phyloP scores from a whole-genome alignment of 371 early-diverging fungal species.

The Mortierella sp. region DNA sequence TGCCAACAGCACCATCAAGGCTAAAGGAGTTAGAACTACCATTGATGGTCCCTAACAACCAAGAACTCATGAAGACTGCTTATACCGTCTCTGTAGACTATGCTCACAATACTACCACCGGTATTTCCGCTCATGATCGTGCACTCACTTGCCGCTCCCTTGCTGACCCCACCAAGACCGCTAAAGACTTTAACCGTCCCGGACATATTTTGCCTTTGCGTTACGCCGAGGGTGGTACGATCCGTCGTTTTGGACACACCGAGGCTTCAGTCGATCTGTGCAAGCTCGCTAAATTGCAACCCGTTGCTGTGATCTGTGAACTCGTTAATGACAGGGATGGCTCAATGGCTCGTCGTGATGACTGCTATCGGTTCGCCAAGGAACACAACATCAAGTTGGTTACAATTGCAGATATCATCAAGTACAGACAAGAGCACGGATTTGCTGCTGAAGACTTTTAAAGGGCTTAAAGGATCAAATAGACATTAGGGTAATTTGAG shows the following conservation, averaged over 20 bases:
- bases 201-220: conserved; percentile 96
- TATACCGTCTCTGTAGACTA: conserved; percentile 94
- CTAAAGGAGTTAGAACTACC: conserved; percentile 88
- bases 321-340: conserved; percentile 91
- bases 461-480: background rate
- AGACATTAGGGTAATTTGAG: no score
- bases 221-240: conserved; percentile 81
- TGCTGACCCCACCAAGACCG: conserved; percentile 74
- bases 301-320: conserved; percentile 94
- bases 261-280: conserved; percentile 95
- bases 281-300: conserved; percentile 81
- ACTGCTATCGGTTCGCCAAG: conserved; percentile 85
- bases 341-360: conserved; percentile 94
- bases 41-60: conserved; percentile 92
- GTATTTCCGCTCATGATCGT: conserved; percentile 95
- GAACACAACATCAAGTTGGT: conserved; percentile 88
- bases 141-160: conserved; percentile 83
- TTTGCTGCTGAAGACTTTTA: conserved; percentile 37
- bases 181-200: conserved; percentile 86
- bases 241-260: conserved; percentile 93
- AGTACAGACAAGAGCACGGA: conserved; percentile 67
- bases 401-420: conserved; percentile 88
- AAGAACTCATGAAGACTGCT: conserved; percentile 91
- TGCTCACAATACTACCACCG: conserved; percentile 89
- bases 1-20: conserved; percentile 80